Evolutionary conservation across 2,329 filamentous ascomycete species (phyloP), one percentile per base, ranked within the genome.

Genomic region (Claviceps sp.): DNA sequence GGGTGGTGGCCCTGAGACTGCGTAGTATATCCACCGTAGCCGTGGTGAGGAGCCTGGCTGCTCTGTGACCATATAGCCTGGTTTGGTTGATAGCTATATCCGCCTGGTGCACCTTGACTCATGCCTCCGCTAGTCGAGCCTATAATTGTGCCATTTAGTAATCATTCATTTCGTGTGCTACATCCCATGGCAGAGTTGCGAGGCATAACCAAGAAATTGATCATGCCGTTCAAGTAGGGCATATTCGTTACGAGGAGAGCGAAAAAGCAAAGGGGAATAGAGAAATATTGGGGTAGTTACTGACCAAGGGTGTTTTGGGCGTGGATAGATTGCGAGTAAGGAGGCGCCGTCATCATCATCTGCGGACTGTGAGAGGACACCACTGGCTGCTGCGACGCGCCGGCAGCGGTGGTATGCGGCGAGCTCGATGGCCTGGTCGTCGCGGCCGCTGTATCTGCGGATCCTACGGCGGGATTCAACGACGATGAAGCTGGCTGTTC

Each of bases 261-360:
- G 48, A 41, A 45, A 17, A 17, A 26, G 26, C 14, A 38, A 39
- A 4, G 13, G 3, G 17, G 8, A 78, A 68, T 66, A 68, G 59
- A 65, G 63, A 59, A 56, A 62, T 56, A 62, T 80, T 56, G 80
- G 54, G 56, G 80, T 24, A 74, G 82, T 24, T 87, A 84, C 64
- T 88, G 85, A 34, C 78, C 78, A 63, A 89, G 81, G 41, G 83
- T 76, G 62, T 80, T 84, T 62, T 86, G 86, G 39, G 84, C 77
- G 62, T 87, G 82, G 49, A 83, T 73, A 51, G 86, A 78, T 62
- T 84, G 85, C 51, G 83, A 80, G 67, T 89, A 94, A 1, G 79
- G 74, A 56, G 71, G 78, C 59, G 67, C 78, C 58, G 77, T 76
- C 75, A 81, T 81, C 77, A 85, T 81, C 70, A 82, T 73, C 64